Conservation (phyloP, 2,329 filamentous ascomycete genomes). For the Cytospora mali region DNA sequence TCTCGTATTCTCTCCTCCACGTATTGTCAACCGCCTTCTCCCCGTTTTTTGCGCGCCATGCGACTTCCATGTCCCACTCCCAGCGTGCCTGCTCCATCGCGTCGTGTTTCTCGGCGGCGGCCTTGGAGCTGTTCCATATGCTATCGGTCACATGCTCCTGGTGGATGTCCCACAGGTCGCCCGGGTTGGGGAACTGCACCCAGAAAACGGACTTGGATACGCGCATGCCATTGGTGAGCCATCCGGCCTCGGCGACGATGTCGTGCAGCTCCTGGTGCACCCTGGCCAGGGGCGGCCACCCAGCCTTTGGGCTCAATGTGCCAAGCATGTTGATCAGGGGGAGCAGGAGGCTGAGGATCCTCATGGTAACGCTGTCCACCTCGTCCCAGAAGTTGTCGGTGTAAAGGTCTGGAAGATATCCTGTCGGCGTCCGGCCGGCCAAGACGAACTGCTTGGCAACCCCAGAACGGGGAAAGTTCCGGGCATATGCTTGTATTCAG, state of each 20-base stretch:
- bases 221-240: conserved; percentile 37
- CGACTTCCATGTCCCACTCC: not conserved
- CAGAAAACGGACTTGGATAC: conserved; percentile 37
- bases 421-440: conserved; percentile 30
- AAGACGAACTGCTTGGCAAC: conserved; percentile 20
- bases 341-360: conserved; percentile 37
- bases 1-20: not conserved
- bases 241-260: conserved; percentile 38
- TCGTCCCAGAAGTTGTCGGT: conserved; percentile 41
- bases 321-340: conserved; percentile 40
- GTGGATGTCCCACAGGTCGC: conserved; percentile 33
- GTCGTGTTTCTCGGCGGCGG: not conserved
- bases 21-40: not conserved
- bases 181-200: conserved; percentile 35
- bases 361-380: conserved; percentile 36
- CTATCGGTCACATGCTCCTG: conserved; percentile 32
- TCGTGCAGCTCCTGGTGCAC: conserved; percentile 40
- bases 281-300: conserved; percentile 28
- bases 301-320: conserved; percentile 19
- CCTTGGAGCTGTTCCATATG: conserved; percentile 31
- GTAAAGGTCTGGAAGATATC: conserved; percentile 30
- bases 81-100: conserved; percentile 13
- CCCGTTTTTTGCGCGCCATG: not conserved
- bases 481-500: conserved; percentile 38
- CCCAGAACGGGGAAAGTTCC: conserved; percentile 39